Evolutionary conservation across 352 stramenopile species (phyloP).

Genomic region (Phytopythium kandeliae): DNA sequence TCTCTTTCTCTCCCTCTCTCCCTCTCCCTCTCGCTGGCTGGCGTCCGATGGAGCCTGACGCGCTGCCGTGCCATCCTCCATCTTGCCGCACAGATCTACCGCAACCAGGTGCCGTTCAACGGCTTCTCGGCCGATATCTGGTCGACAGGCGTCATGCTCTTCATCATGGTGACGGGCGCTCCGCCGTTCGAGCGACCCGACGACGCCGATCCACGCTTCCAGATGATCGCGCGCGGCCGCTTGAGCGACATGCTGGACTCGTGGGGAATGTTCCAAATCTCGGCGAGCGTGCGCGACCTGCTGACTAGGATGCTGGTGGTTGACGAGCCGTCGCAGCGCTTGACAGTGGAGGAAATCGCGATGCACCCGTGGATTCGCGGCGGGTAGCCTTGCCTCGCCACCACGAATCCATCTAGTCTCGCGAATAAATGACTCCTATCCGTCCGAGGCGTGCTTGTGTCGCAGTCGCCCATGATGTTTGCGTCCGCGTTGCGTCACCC

Average conservation of each 20-base stretch:
- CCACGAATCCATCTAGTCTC: conserved; percentile 13
- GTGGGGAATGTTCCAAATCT: conserved; percentile 83
- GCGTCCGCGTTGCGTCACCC: conserved; percentile 16
- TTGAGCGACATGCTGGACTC: conserved; percentile 85
- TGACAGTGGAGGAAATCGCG: conserved; percentile 81
- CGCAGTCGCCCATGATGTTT: conserved; percentile 8
- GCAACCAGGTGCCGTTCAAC: conserved; percentile 89
- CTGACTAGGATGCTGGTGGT: conserved; percentile 79
- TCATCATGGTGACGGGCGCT: conserved; percentile 93
- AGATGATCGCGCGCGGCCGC: conserved; percentile 78
- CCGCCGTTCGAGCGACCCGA: conserved; percentile 88
- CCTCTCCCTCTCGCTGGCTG: too few relatives aligned
- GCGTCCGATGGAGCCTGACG: too few relatives aligned
- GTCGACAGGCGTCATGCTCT: conserved; percentile 92
- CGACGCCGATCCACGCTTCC: conserved; percentile 73
- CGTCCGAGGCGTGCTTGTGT: not conserved
- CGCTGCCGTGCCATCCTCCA: not conserved
- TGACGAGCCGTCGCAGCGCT: conserved; percentile 60
- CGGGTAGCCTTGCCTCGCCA: conserved; percentile 24
- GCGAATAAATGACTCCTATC: not conserved
- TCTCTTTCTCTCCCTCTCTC: too few relatives aligned
- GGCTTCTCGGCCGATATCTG: conserved; percentile 91
- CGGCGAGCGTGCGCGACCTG: conserved; percentile 61
- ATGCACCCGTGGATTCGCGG: conserved; percentile 78
- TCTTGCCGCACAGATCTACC: conserved; percentile 57